Evolutionary conservation across 2,329 filamentous ascomycete genomes (phyloP).

Genomic region (Elsinoe ampelina): DNA sequence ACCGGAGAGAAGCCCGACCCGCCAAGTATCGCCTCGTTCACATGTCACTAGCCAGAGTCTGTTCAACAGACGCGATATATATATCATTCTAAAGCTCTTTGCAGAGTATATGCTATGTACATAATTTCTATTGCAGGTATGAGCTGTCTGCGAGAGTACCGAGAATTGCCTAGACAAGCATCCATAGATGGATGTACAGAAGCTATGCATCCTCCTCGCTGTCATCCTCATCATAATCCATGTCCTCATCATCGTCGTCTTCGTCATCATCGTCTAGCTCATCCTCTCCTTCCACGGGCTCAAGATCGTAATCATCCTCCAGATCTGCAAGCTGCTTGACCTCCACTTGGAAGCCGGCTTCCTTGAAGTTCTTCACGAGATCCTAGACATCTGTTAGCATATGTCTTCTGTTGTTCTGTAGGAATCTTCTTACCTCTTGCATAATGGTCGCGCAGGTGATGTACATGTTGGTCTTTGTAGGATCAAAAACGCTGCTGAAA

Average conservation of each 20-base stretch:
- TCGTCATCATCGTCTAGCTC: slow-evolving; percentile 52
- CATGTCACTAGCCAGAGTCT: background rate
- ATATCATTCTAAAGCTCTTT: background rate
- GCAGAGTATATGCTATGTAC: background rate
- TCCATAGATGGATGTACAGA: background rate
- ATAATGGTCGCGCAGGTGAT: slow-evolving; percentile 81
- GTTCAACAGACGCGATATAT: background rate
- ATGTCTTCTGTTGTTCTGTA: slow-evolving; percentile 2
- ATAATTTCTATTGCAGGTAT: no score
- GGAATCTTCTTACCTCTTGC: slow-evolving; percentile 56
- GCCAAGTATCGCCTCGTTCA: background rate
- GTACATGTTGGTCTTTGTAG: slow-evolving; percentile 72
- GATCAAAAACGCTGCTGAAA: slow-evolving; percentile 69
- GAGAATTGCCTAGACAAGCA: no score
- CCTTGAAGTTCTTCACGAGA: slow-evolving; percentile 64
- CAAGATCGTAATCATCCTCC: slow-evolving; percentile 80
- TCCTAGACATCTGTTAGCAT: slow-evolving; percentile 41
- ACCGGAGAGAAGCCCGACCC: background rate
- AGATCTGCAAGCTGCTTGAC: slow-evolving; percentile 68
- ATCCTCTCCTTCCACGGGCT: slow-evolving; percentile 51
- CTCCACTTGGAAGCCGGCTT: slow-evolving; percentile 68
- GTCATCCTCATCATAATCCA: slow-evolving; percentile 41
- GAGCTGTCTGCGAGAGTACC: no score
- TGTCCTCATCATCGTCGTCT: slow-evolving; percentile 41
- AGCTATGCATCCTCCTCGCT: slow-evolving; percentile 25